phyloP scores from a whole-genome alignment of 2,329 filamentous ascomycete genomes.

The Chaetomiaceae sp. region DNA sequence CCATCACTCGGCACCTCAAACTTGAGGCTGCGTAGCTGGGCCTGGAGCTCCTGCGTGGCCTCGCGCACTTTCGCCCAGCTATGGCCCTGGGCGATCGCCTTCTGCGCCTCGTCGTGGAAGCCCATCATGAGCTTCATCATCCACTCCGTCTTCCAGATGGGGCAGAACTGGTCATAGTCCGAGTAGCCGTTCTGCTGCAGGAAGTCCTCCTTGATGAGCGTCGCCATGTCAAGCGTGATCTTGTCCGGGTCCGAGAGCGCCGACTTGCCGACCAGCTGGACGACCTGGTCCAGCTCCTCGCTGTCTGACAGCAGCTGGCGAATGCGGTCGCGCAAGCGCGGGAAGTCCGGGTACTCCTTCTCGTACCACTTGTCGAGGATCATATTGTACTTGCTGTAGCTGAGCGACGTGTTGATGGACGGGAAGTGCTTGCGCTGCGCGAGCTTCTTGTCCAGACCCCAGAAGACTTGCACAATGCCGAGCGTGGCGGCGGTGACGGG shows the following conservation, averaged over 20 bases:
- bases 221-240: conserved; percentile 91
- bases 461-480: conserved; percentile 98
- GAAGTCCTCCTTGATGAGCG: conserved; percentile 95
- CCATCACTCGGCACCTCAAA: conserved; percentile 90
- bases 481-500: conserved; percentile 92
- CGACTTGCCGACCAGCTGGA: conserved; percentile 96
- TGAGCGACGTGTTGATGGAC: conserved; percentile 90
- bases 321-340: conserved; percentile 85
- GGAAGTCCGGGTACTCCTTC: conserved; percentile 91
- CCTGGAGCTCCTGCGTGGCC: conserved; percentile 80
- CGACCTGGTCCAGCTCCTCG: conserved; percentile 96
- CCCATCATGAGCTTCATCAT: conserved; percentile 99
- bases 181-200: conserved; percentile 98
- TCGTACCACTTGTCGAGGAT: conserved; percentile 91
- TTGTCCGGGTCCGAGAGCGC: conserved; percentile 95
- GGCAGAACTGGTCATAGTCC: conserved; percentile 98
- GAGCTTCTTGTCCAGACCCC: conserved; percentile 99
- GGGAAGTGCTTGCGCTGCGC: conserved; percentile 99
- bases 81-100: conserved; percentile 86
- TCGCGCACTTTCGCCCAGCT: conserved; percentile 92
- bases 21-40: conserved; percentile 84
- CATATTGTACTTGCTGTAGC: conserved; percentile 94
- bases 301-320: conserved; percentile 91
- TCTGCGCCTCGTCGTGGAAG: conserved; percentile 96
- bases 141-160: conserved; percentile 99